phyloP scores from a whole-genome alignment of 345 rosid species.

The Hibiscus syriacus region DNA sequence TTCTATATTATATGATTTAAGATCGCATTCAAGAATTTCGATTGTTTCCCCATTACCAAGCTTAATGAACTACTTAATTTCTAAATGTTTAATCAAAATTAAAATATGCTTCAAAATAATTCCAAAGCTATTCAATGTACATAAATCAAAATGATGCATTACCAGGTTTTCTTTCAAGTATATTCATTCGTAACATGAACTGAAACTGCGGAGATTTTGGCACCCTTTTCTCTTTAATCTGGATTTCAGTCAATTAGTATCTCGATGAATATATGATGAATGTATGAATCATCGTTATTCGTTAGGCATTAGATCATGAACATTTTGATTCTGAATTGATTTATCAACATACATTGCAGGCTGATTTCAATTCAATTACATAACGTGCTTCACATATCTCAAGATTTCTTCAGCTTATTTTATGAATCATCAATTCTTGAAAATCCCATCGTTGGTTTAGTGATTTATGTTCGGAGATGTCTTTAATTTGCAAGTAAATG shows the following conservation, averaged over 20 bases:
- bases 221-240: not conserved
- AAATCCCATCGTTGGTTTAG: not conserved
- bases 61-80: not conserved
- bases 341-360: constrained; percentile 22
- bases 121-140: too few species aligned
- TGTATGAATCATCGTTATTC: too few species aligned
- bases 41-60: not conserved
- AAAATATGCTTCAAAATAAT: not conserved
- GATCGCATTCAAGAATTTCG: not conserved
- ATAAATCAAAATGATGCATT: too few species aligned
- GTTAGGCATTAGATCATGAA: too few species aligned
- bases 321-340: not conserved
- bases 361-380: constrained; percentile 2
- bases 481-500: not conserved
- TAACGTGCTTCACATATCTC: not conserved
- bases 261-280: not conserved
- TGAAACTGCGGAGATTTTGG: not conserved
- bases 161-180: too few species aligned
- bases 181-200: not conserved
- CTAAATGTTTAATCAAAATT: not conserved
- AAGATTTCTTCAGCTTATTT: not conserved
- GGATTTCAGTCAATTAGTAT: not conserved
- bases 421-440: not conserved
- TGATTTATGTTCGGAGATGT: not conserved
- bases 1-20: not conserved